These are phyloP conservation scores for Penicillium lividum DNA, from an alignment of 495 filamentous ascomycete species.

Conservation along the genomic window DNA sequence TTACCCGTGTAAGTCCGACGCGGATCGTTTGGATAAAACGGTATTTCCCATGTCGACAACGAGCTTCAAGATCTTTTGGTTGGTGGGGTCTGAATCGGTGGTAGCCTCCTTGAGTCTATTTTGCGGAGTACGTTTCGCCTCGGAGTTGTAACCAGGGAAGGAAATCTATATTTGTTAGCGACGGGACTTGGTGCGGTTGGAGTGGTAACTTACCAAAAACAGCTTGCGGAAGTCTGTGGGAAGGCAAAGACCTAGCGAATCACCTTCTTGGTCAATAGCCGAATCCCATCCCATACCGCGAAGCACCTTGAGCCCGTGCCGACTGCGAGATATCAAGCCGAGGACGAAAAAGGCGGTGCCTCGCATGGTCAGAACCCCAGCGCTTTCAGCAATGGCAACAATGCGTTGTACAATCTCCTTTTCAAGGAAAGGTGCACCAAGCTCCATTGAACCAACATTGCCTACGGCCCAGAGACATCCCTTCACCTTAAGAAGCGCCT, in stretches of 20 bases:
- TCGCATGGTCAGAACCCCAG: constrained; percentile 85
- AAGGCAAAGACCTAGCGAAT: constrained; percentile 82
- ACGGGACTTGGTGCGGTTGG: constrained; percentile 5
- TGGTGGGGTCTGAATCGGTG: constrained; percentile 63
- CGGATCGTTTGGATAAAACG: constrained; percentile 76
- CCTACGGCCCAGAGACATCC: constrained; percentile 97
- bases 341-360: constrained; percentile 97
- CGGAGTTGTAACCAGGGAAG: constrained; percentile 37
- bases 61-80: constrained; percentile 74
- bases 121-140: constrained; percentile 41
- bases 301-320: constrained; percentile 88
- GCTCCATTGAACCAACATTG: constrained; percentile 97
- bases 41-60: constrained; percentile 87
- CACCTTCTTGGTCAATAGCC: constrained; percentile 78
- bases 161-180: constrained; percentile 32
- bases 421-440: constrained; percentile 88
- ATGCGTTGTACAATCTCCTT: constrained; percentile 83
- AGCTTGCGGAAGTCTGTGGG: constrained; percentile 75
- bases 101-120: constrained; percentile 48
- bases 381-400: constrained; percentile 79
- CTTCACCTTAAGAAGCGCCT: constrained; percentile 91
- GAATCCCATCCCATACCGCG: constrained; percentile 88
- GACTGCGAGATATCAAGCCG: constrained; percentile 86
- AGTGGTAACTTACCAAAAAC: constrained; percentile 59
- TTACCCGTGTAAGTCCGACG: constrained; percentile 67